Evolutionary conservation across 768 basidiomycete genomes (phyloP).

Genomic region (Lactifluus echinatus): DNA sequence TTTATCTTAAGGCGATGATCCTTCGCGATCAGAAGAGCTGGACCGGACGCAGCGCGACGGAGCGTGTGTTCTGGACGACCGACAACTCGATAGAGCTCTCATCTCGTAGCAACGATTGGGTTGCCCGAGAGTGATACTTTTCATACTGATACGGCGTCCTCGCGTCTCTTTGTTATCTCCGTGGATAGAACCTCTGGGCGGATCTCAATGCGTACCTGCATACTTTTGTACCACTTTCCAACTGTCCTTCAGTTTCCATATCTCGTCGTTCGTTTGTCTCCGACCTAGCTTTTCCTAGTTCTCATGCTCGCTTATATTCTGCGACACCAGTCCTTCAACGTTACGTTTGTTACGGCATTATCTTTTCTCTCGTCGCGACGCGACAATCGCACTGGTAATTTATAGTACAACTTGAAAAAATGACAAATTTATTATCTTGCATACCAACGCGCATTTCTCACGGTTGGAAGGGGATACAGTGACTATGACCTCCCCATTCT

Average conservation of each 20-base stretch:
- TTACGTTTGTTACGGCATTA: conserved; percentile 4
- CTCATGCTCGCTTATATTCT: not conserved
- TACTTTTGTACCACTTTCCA: conserved; percentile 6
- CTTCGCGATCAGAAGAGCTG: conserved; percentile 93
- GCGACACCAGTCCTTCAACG: not conserved
- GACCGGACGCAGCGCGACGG: conserved; percentile 86
- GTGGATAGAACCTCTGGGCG: conserved; percentile 5
- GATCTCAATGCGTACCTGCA: conserved; percentile 6
- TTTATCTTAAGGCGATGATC: conserved; percentile 74
- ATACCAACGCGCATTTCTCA: too few species aligned
- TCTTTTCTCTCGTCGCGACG: not conserved
- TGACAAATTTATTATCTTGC: not conserved
- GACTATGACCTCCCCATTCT: too few species aligned
- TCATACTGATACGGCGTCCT: not conserved
- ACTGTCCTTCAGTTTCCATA: not conserved
- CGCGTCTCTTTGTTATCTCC: not conserved
- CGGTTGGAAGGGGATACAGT: too few species aligned
- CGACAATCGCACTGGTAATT: not conserved
- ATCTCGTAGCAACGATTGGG: conserved; percentile 80
- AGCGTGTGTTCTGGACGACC: conserved; percentile 86
- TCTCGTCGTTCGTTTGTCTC: not conserved
- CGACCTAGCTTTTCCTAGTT: too few species aligned
- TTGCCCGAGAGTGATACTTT: conserved; percentile 49
- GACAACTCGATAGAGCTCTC: conserved; percentile 87
- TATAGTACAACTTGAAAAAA: conserved; percentile 5